A percentile compares a stretch with the other conserved stretches of the same genome.
phyloP scores from a whole-genome alignment of 2,329 filamentous ascomycete genomes.

The Botrytis fabae region DNA sequence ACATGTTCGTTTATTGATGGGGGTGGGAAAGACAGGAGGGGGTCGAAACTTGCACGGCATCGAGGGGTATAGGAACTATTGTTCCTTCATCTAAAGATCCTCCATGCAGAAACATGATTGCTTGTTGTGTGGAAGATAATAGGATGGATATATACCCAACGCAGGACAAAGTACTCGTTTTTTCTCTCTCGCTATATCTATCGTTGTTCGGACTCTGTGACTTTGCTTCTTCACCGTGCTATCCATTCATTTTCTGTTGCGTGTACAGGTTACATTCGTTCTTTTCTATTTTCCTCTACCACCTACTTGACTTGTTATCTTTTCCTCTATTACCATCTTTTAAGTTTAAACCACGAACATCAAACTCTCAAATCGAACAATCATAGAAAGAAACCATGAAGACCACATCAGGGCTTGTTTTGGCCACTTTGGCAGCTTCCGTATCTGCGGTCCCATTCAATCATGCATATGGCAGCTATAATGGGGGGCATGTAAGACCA shows the following conservation, averaged over 20 bases:
- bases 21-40: neutral
- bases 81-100: neutral
- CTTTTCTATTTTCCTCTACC: neutral
- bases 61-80: neutral
- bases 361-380: neutral
- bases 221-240: neutral
- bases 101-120: neutral
- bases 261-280: constrained; percentile 9
- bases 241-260: neutral
- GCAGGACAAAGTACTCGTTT: neutral
- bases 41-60: neutral
- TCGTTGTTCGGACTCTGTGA: neutral
- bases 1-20: neutral
- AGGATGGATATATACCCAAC: neutral
- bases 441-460: constrained; percentile 10
- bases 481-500: neutral
- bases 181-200: neutral
- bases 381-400: constrained; percentile 1
- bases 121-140: neutral
- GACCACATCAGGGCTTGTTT: neutral
- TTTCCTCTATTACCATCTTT: neutral
- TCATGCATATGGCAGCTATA: neutral
- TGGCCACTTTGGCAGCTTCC: neutral
- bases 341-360: neutral
- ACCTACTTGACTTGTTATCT: neutral